Conservation (phyloP, 495 filamentous ascomycete genomes). For the Usnea hakonensis region DNA sequence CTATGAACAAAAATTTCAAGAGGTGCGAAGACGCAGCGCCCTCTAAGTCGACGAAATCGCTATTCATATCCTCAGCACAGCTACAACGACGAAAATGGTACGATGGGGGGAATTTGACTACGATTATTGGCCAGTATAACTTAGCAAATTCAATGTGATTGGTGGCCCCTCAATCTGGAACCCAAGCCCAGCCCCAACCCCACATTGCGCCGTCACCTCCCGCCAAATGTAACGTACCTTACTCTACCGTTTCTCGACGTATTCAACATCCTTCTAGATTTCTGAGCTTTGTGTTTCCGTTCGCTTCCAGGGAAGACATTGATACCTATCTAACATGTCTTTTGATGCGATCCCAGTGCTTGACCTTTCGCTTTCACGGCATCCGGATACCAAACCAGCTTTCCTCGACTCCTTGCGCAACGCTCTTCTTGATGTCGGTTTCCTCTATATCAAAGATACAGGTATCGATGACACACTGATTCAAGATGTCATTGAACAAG, state of each 20-base stretch:
- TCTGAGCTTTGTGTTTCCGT: not conserved
- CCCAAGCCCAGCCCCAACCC: not conserved
- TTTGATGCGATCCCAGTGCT: conserved; percentile 79
- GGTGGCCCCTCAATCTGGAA: not conserved
- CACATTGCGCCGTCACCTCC: conserved; percentile 15
- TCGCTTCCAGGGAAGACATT: not conserved
- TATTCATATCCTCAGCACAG: not conserved
- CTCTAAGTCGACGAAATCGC: not conserved
- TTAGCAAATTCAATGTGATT: not conserved
- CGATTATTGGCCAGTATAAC: not conserved
- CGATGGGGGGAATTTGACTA: not conserved
- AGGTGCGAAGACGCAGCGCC: not conserved
- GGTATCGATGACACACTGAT: conserved; percentile 63
- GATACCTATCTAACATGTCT: conserved; percentile 25
- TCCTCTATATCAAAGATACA: conserved; percentile 83
- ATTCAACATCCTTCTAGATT: not conserved
- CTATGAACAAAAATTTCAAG: not conserved
- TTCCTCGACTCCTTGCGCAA: conserved; percentile 69
- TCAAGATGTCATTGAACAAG: conserved; percentile 58
- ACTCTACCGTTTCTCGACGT: not conserved
- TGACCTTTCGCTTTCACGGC: conserved; percentile 58
- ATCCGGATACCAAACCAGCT: conserved; percentile 58
- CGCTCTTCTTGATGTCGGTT: conserved; percentile 84
- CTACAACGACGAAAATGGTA: not conserved
- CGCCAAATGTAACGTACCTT: conserved; percentile 2